Evolutionary conservation across 2,329 filamentous ascomycete species (phyloP).

Genomic region (Trichoderma sp.): DNA sequence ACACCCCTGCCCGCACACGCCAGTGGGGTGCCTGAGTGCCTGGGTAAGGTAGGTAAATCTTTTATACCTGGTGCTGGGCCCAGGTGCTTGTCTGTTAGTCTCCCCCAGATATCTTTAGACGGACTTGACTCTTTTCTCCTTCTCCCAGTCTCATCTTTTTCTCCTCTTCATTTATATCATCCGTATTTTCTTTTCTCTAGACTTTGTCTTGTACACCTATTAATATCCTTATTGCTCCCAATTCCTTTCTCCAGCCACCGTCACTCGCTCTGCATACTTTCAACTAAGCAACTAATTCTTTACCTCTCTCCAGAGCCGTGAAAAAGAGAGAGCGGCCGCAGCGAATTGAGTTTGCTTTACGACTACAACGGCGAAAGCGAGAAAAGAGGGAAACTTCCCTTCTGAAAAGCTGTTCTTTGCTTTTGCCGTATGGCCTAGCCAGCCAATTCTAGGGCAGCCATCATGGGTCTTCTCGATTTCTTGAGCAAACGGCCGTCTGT

Average conservation of each 20-base stretch:
- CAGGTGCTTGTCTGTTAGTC: conserved; percentile 7
- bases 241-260: not conserved
- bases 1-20: conserved; percentile 9
- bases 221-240: not conserved
- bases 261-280: not conserved
- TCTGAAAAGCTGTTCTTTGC: not conserved
- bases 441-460: conserved; percentile 2
- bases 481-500: conserved; percentile 15
- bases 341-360: not conserved
- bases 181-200: not conserved
- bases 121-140: conserved; percentile 9
- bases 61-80: not conserved
- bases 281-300: not conserved
- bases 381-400: not conserved
- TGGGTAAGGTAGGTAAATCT: not conserved
- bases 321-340: not conserved
- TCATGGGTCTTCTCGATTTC: conserved; percentile 19
- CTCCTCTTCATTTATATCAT: not conserved
- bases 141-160: not conserved
- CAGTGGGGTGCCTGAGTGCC: conserved; percentile 7
- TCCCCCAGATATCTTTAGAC: conserved; percentile 21
- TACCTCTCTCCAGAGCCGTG: not conserved
- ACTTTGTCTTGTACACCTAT: not conserved
- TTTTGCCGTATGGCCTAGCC: conserved; percentile 8
- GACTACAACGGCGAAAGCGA: not conserved